Conservation (phyloP, 208 protist genomes). For the Crithidia expoeki region DNA sequence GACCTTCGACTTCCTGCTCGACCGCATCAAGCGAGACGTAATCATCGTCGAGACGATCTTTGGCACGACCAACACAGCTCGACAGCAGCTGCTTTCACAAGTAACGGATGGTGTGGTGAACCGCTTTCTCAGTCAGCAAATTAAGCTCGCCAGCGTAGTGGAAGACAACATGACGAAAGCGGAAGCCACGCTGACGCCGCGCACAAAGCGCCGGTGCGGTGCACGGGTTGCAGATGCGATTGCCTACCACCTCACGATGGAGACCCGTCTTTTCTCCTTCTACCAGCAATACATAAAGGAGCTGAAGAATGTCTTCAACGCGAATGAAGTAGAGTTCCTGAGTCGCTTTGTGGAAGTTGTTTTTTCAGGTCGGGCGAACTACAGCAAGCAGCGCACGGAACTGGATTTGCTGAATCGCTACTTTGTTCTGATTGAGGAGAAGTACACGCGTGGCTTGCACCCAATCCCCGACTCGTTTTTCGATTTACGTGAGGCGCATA, state of each 20-base stretch:
- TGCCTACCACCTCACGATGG: conserved; percentile 72
- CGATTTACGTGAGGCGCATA: conserved; percentile 84
- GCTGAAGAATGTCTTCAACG: conserved; percentile 56
- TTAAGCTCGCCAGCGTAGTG: conserved; percentile 78
- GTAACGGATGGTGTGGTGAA: conserved; percentile 83
- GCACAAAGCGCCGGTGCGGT: conserved; percentile 56
- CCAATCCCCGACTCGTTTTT: conserved; percentile 70
- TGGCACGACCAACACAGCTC: conserved; percentile 71
- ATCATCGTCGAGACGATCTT: conserved; percentile 87
- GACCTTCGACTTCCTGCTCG: conserved; percentile 70
- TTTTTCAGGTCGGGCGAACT: conserved; percentile 52
- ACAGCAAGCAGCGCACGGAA: conserved; percentile 51
- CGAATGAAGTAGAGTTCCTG: conserved; percentile 70
- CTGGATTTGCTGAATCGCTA: conserved; percentile 72
- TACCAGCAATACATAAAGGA: conserved; percentile 70
- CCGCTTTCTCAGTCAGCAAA: conserved; percentile 77
- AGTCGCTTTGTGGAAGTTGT: conserved; percentile 62
- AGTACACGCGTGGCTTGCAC: conserved; percentile 80
- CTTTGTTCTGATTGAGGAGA: conserved; percentile 75
- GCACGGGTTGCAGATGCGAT: conserved; percentile 76
- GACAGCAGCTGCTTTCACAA: conserved; percentile 77
- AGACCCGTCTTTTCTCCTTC: conserved; percentile 66
- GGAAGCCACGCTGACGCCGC: conserved; percentile 66
- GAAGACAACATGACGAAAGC: conserved; percentile 51
- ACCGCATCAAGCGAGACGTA: conserved; percentile 74